Conservation (phyloP, 2,329 filamentous ascomycete genomes). For the Talaromyces piceae region DNA sequence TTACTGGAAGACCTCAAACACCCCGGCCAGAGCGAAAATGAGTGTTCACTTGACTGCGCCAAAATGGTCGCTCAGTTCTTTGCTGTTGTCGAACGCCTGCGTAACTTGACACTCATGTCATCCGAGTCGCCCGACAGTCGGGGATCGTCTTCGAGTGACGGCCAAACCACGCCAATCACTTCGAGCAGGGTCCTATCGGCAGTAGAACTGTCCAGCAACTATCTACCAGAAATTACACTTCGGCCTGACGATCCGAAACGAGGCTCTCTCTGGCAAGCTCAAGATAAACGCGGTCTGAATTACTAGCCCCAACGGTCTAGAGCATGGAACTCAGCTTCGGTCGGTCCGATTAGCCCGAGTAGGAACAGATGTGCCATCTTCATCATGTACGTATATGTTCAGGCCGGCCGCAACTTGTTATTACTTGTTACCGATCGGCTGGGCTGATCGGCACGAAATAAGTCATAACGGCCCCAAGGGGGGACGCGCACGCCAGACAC, state of each 20-base stretch:
- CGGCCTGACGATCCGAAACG: neutral
- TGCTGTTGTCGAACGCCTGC: slow-evolving; percentile 1
- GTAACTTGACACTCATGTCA: slow-evolving; percentile 1
- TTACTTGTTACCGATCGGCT: neutral
- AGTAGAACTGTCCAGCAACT: slow-evolving; percentile 2
- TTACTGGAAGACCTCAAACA: slow-evolving; percentile 6
- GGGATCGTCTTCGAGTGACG: neutral
- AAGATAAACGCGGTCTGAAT: neutral
- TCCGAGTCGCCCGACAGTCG: neutral
- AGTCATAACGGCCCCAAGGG: neutral
- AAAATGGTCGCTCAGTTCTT: slow-evolving; percentile 5
- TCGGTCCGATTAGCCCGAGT: neutral
- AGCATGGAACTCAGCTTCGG: neutral
- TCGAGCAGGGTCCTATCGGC: slow-evolving; percentile 2
- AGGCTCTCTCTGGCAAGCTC: neutral
- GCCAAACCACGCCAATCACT: neutral
- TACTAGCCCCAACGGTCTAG: neutral
- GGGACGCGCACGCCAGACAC: neutral
- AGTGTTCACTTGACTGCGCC: slow-evolving; percentile 2
- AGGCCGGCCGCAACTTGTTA: no score
- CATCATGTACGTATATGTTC: no score
- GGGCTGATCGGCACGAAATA: neutral
- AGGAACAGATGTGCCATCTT: no score
- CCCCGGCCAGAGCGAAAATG: slow-evolving; percentile 2
- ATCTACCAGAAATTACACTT: slow-evolving; percentile 3